A percentile compares a stretch with the other conserved stretches of the same genome.
These are phyloP conservation scores for Xylaria sp. DNA, from an alignment of 2,329 filamentous ascomycete species.

Conservation along the genomic window DNA sequence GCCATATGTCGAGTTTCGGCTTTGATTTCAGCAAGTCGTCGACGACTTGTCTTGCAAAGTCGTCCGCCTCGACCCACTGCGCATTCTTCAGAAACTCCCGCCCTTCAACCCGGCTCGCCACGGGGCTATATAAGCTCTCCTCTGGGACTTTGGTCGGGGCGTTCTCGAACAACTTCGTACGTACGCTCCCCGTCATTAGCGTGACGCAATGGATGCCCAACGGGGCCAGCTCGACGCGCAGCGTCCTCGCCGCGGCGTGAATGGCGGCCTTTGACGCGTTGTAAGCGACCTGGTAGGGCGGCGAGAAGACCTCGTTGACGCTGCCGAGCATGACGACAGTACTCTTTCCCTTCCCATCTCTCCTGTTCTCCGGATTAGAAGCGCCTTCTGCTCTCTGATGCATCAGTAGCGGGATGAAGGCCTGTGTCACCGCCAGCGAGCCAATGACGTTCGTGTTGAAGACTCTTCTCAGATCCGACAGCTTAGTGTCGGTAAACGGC, in stretches of 20 bases:
- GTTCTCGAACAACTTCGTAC: constrained; percentile 47
- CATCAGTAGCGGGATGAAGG: constrained; percentile 49
- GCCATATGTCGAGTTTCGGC: constrained; percentile 47
- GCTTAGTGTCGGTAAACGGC: constrained; percentile 42
- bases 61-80: constrained; percentile 43
- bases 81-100: constrained; percentile 45
- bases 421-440: constrained; percentile 49
- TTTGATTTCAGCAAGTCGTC: constrained; percentile 44
- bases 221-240: constrained; percentile 50
- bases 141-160: constrained; percentile 44
- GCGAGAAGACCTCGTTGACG: constrained; percentile 48
- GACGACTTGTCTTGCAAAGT: constrained; percentile 48
- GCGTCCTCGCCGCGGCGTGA: constrained; percentile 40
- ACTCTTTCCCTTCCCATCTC: constrained; percentile 28
- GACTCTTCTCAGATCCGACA: constrained; percentile 39
- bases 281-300: constrained; percentile 49
- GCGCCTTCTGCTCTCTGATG: neutral
- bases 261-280: constrained; percentile 50
- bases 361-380: constrained; percentile 14
- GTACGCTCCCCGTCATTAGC: constrained; percentile 48
- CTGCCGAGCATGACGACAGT: constrained; percentile 47
- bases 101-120: constrained; percentile 44
- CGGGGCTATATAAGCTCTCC: constrained; percentile 45
- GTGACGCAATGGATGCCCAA: constrained; percentile 49
- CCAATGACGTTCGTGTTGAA: constrained; percentile 48